A percentile compares a stretch with the other conserved stretches of the same genome.
Conservation (phyloP, 768 basidiomycete genomes). For the Galerina marginata region DNA sequence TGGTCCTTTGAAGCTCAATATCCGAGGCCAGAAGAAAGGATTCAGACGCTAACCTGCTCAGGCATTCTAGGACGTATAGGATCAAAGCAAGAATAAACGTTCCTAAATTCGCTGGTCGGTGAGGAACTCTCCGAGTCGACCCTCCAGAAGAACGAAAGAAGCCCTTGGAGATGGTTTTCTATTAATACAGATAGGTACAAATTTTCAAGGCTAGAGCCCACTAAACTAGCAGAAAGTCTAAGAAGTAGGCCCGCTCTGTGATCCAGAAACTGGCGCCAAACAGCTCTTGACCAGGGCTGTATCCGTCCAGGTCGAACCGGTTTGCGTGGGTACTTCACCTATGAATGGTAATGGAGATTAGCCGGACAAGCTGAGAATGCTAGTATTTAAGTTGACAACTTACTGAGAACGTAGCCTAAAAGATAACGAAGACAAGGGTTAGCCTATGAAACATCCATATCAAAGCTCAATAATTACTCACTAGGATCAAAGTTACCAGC, state of each 20-base stretch:
- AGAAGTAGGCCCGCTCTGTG: conserved; percentile 29
- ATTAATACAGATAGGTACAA: no score
- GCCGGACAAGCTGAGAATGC: neutral
- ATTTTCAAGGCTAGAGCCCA: no score
- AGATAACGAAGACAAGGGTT: neutral
- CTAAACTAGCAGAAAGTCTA: neutral
- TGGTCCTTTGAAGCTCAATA: no score
- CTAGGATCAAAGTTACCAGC: conserved; percentile 56
- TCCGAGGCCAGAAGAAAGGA: no score
- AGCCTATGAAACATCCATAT: neutral
- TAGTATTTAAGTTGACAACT: neutral
- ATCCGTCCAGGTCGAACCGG: conserved; percentile 44
- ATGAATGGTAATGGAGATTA: neutral
- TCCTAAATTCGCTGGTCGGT: no score
- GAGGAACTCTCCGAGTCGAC: no score
- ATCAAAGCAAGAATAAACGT: no score
- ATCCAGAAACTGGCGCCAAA: conserved; percentile 33
- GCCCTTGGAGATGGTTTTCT: no score
- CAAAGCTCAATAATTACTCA: conserved; percentile 5
- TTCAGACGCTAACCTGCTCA: no score
- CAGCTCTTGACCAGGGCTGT: conserved; percentile 44
- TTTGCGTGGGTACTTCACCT: conserved; percentile 36
- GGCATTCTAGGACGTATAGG: no score
- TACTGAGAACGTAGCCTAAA: conserved; percentile 40
- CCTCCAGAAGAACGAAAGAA: no score